These are phyloP conservation scores for Akanthomyces dipterigenus DNA, from an alignment of 2,329 filamentous ascomycete species.

Conservation along the genomic window DNA sequence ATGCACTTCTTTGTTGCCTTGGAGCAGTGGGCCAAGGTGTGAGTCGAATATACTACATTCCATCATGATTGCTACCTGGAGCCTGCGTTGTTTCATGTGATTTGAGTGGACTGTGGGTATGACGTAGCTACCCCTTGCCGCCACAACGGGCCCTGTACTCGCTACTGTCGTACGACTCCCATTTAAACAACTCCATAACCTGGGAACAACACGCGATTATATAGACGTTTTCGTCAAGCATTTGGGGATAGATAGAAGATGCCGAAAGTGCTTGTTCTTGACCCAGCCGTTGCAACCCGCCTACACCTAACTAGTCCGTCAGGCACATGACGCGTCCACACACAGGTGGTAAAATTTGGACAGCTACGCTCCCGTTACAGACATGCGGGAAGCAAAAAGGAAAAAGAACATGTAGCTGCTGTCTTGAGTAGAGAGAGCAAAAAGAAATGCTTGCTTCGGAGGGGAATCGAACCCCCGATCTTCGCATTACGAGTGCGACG, in stretches of 20 bases:
- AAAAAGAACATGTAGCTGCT: neutral
- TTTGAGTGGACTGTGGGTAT: neutral
- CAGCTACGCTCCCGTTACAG: too few relatives aligned
- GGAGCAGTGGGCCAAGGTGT: conserved; percentile 1
- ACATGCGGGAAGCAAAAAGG: neutral
- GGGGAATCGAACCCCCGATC: conserved; percentile 14
- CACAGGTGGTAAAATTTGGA: neutral
- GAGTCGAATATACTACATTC: neutral
- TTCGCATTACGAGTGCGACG: conserved; percentile 14
- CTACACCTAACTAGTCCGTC: too few relatives aligned
- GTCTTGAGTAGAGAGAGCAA: neutral
- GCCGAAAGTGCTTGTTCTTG: neutral
- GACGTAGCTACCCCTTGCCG: conserved; percentile 4
- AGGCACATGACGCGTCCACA: neutral
- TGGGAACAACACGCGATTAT: neutral
- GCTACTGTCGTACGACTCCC: neutral
- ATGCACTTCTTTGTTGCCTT: neutral
- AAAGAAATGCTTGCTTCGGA: conserved; percentile 9
- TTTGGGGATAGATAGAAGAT: neutral
- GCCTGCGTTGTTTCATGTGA: neutral
- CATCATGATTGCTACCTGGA: neutral
- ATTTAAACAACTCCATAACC: neutral
- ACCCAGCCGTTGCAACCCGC: too few relatives aligned
- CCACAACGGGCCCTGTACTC: neutral
- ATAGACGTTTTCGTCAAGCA: neutral